Percentiles rank a stretch among this genome's conserved stretches.
These are phyloP conservation scores for Stachybotrys elegans DNA, from an alignment of 2,329 filamentous ascomycete genomes.

Conservation along the genomic window DNA sequence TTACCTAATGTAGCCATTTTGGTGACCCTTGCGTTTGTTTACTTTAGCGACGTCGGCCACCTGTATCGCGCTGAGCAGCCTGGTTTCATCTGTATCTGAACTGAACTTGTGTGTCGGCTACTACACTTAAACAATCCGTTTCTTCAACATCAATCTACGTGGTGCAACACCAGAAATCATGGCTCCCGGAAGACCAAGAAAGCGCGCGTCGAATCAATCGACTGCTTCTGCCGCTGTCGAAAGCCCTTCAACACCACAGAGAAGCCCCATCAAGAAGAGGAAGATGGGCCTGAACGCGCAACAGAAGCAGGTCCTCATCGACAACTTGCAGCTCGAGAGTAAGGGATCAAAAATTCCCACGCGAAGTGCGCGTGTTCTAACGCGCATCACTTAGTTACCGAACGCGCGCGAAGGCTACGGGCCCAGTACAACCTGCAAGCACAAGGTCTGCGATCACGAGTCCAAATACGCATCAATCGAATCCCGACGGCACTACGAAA, in stretches of 20 bases:
- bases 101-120: no score
- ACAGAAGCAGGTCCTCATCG: slow-evolving; percentile 82
- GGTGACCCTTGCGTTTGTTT: no score
- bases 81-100: no score
- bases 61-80: no score
- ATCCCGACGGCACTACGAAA: slow-evolving; percentile 77
- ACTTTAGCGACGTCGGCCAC: no score
- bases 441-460: slow-evolving; percentile 74
- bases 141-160: no score
- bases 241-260: slow-evolving; percentile 34
- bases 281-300: slow-evolving; percentile 56
- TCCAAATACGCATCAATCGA: slow-evolving; percentile 90
- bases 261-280: slow-evolving; percentile 60
- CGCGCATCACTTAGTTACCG: slow-evolving; percentile 58
- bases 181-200: slow-evolving; percentile 39
- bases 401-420: slow-evolving; percentile 79
- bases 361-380: slow-evolving; percentile 8
- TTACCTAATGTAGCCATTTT: slow-evolving; percentile 24
- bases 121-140: neutral
- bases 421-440: slow-evolving; percentile 87
- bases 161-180: no score
- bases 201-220: slow-evolving; percentile 21
- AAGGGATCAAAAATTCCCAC: slow-evolving; percentile 22
- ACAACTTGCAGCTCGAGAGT: slow-evolving; percentile 89
- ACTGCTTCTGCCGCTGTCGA: slow-evolving; percentile 13